Evolutionary conservation across 345 rosid species (phyloP).

Genomic region (Ceriops zippeliana): DNA sequence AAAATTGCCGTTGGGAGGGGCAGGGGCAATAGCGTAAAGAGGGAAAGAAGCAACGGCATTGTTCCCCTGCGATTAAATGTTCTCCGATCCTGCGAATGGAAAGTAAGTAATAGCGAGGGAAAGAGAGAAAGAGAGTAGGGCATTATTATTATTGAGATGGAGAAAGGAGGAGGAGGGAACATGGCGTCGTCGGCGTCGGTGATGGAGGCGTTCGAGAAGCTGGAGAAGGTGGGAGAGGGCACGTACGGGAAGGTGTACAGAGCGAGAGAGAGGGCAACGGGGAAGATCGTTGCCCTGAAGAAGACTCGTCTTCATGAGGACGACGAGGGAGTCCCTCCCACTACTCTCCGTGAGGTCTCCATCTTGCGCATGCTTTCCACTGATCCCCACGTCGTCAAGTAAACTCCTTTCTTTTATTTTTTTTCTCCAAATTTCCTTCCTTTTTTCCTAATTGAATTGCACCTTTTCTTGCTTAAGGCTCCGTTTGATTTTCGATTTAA

Average conservation of each 20-base stretch:
- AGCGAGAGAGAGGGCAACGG: slow-evolving; percentile 91
- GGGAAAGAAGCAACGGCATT: too few species aligned
- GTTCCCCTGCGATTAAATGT: too few species aligned
- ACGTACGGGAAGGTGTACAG: slow-evolving; percentile 96
- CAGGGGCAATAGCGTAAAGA: too few species aligned
- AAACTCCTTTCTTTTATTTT: not conserved
- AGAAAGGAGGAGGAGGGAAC: not conserved
- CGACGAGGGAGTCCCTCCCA: slow-evolving; percentile 97
- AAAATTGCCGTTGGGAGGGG: too few species aligned
- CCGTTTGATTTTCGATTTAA: too few species aligned
- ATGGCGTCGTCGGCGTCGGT: slow-evolving; percentile 35
- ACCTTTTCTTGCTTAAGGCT: too few species aligned
- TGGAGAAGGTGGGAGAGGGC: slow-evolving; percentile 98
- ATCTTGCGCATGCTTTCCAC: slow-evolving; percentile 97
- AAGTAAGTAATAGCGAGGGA: too few species aligned
- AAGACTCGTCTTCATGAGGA: slow-evolving; percentile 98
- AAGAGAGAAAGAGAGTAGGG: not conserved
- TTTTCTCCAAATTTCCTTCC: too few species aligned
- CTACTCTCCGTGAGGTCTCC: slow-evolving; percentile 97
- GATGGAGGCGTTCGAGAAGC: slow-evolving; percentile 91
- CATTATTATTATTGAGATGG: not conserved
- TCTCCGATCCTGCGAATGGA: too few species aligned
- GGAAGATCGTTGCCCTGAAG: slow-evolving; percentile 89
- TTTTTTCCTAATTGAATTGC: not conserved
- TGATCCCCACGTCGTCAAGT: slow-evolving; percentile 89